Conservation (phyloP, 2,329 filamentous ascomycete species). For the Sphaerulina vaccinii region DNA sequence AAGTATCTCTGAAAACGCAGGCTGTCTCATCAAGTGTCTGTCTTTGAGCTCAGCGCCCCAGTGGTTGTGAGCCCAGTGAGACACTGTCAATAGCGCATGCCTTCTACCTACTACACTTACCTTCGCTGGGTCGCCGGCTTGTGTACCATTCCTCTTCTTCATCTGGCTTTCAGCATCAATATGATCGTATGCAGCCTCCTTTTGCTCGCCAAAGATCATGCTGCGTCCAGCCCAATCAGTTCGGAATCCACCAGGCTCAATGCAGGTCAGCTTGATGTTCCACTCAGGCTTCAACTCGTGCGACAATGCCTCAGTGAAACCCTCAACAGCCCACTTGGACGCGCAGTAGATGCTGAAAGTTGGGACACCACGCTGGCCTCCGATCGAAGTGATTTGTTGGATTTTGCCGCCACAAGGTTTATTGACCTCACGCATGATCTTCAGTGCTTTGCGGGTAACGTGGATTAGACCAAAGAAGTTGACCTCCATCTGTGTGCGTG, state of each 20-base stretch:
- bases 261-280: constrained; percentile 46
- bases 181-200: constrained; percentile 50
- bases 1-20: not conserved
- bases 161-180: constrained; percentile 46
- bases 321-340: constrained; percentile 50
- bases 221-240: constrained; percentile 49
- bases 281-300: constrained; percentile 49
- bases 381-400: constrained; percentile 57
- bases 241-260: constrained; percentile 49
- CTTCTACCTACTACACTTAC: constrained; percentile 50
- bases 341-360: constrained; percentile 44
- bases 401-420: constrained; percentile 52
- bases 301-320: constrained; percentile 46
- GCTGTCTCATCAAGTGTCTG: too few species aligned
- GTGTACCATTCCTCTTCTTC: constrained; percentile 42
- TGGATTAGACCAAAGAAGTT: constrained; percentile 60
- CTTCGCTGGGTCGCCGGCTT: constrained; percentile 53
- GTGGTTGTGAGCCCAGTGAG: too few species aligned
- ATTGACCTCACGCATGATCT: constrained; percentile 47
- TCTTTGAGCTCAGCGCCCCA: too few species aligned
- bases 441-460: constrained; percentile 50
- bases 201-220: constrained; percentile 49
- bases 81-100: too few species aligned
- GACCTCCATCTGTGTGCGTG: constrained; percentile 56
- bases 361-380: constrained; percentile 46